phyloP scores from a whole-genome alignment of 306 rosid species.

The Senna siamea region DNA sequence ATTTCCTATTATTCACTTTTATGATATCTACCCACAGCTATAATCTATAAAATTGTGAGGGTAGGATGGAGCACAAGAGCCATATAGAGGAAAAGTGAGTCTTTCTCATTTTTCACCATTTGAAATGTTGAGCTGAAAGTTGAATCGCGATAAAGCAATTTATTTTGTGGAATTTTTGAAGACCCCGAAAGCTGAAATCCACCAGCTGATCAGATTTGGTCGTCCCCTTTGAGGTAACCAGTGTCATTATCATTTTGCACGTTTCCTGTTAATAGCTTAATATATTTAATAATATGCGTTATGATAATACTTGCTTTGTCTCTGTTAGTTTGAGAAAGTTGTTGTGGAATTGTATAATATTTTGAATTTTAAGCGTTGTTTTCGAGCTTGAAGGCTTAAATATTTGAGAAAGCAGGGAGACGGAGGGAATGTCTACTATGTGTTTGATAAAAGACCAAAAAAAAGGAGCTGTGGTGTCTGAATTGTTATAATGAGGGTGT shows the following conservation, averaged over 20 bases:
- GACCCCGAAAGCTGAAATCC: neutral
- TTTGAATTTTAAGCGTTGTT: neutral
- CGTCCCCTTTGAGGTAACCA: neutral
- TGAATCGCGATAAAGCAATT: neutral
- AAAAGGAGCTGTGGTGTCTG: neutral
- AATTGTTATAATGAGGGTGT: neutral
- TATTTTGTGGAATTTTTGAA: neutral
- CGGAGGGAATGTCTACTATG: neutral
- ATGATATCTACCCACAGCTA: too few relatives aligned
- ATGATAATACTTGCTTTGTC: neutral
- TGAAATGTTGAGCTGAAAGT: neutral
- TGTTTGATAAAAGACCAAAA: constrained; percentile 4
- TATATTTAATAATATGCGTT: neutral
- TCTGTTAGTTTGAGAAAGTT: neutral
- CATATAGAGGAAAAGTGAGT: too few relatives aligned
- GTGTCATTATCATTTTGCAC: neutral
- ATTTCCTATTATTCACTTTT: too few relatives aligned
- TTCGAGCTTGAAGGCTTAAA: neutral
- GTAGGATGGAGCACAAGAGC: too few relatives aligned
- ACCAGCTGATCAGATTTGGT: neutral
- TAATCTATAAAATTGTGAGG: too few relatives aligned
- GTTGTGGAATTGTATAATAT: neutral
- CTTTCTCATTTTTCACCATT: too few relatives aligned
- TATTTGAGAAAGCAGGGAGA: neutral
- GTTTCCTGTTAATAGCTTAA: neutral